Percentiles rank a stretch among this genome's conserved stretches.
phyloP scores from a whole-genome alignment of 192 early-diverging fungal genomes.

The Phlyctochytrium planicorne region DNA sequence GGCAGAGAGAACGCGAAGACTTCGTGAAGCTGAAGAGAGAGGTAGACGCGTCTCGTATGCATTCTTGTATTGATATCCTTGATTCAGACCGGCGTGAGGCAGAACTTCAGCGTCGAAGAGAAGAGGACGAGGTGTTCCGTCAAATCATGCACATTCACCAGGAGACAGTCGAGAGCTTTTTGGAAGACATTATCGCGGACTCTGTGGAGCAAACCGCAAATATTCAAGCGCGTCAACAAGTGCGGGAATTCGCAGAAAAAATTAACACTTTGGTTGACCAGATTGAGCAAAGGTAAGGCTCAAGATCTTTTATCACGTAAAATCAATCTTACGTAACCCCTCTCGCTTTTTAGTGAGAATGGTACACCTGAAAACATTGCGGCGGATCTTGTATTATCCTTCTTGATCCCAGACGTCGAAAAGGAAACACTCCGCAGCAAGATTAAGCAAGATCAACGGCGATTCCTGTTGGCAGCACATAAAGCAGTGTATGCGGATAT shows the following conservation, averaged over 20 bases:
- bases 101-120: slow-evolving; percentile 43
- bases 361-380: slow-evolving; percentile 29
- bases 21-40: slow-evolving; percentile 61
- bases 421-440: slow-evolving; percentile 40
- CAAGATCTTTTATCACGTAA: neutral
- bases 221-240: slow-evolving; percentile 40
- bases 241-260: slow-evolving; percentile 48
- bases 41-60: slow-evolving; percentile 17
- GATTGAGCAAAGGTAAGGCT: slow-evolving; percentile 30
- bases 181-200: slow-evolving; percentile 50
- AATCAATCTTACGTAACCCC: slow-evolving; percentile 1
- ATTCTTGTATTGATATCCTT: neutral
- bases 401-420: slow-evolving; percentile 61
- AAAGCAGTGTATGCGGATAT: slow-evolving; percentile 31
- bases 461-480: slow-evolving; percentile 55
- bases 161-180: slow-evolving; percentile 57
- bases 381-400: slow-evolving; percentile 50
- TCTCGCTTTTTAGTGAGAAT: neutral
- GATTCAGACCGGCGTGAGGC: slow-evolving; percentile 38
- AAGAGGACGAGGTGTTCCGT: slow-evolving; percentile 56
- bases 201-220: slow-evolving; percentile 38
- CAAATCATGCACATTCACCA: slow-evolving; percentile 57
- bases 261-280: slow-evolving; percentile 30
- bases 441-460: slow-evolving; percentile 44
- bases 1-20: slow-evolving; percentile 54